Evolutionary conservation across 192 early-diverging fungal species (phyloP).

Genomic region (Dissophora globulifera): DNA sequence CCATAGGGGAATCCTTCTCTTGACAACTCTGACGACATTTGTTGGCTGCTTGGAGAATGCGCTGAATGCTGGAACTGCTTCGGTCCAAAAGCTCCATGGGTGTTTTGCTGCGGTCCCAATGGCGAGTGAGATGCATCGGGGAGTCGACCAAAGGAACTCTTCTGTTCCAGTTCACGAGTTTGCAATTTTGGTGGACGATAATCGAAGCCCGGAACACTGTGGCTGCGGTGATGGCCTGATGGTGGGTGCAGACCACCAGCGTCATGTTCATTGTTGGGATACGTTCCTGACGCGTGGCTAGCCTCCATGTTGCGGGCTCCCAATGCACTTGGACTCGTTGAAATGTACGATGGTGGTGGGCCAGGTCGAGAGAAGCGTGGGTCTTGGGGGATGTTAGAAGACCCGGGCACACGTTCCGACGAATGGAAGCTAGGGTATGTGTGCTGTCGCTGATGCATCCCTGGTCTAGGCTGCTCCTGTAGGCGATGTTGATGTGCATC

Average conservation of each 20-base stretch:
- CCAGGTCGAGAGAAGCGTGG: conserved; percentile 1
- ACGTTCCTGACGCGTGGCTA: neutral
- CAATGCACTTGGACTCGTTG: neutral
- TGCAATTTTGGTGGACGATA: conserved; percentile 7
- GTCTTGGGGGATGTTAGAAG: conserved; percentile 1
- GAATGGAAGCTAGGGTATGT: conserved; percentile 11
- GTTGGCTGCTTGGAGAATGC: neutral
- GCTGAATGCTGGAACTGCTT: neutral
- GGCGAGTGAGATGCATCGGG: conserved; percentile 2
- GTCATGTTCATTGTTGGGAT: neutral
- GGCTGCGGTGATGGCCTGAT: conserved; percentile 13
- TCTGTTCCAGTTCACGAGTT: conserved; percentile 3
- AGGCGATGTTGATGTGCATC: neutral
- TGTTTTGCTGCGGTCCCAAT: neutral
- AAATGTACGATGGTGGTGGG: neutral
- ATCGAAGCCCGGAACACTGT: conserved; percentile 10
- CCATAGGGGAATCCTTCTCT: neutral
- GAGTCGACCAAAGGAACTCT: neutral
- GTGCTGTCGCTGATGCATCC: conserved; percentile 15
- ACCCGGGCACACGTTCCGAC: conserved; percentile 3
- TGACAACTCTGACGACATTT: conserved; percentile 1
- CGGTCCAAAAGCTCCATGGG: too few relatives aligned
- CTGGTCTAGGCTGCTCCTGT: neutral
- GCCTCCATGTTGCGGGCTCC: neutral
- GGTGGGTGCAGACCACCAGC: neutral